Evolutionary conservation across 2,329 filamentous ascomycete genomes (phyloP).

Genomic region (Stemphylium lycopersici): DNA sequence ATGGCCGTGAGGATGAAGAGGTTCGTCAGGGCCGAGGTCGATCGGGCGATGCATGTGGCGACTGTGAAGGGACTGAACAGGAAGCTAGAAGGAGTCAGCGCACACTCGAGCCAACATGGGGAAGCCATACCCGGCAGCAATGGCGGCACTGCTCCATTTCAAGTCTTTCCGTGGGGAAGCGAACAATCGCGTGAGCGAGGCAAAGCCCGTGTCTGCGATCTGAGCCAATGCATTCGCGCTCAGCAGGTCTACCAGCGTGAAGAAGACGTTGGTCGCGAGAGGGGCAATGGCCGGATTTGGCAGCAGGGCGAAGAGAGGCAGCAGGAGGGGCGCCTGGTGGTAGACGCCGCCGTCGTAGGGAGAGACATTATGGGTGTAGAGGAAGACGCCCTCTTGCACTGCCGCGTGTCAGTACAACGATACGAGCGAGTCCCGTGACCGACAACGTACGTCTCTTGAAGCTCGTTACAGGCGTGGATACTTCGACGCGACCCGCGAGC

Average conservation of each 20-base stretch:
- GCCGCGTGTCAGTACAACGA: constrained; percentile 15
- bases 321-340: constrained; percentile 78
- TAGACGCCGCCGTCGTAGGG: constrained; percentile 93
- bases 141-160: constrained; percentile 73
- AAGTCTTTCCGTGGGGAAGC: constrained; percentile 78
- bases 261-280: constrained; percentile 79
- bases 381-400: constrained; percentile 96
- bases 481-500: constrained; percentile 88
- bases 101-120: not conserved
- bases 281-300: constrained; percentile 71
- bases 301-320: constrained; percentile 89
- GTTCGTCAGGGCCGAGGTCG: constrained; percentile 87
- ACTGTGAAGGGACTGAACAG: constrained; percentile 96
- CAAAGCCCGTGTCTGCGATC: constrained; percentile 82
- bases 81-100: constrained; percentile 63
- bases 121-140: constrained; percentile 73
- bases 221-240: constrained; percentile 78
- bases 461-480: constrained; percentile 95
- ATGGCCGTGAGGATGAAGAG: constrained; percentile 86
- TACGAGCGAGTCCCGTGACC: not conserved
- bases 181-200: constrained; percentile 74
- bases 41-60: constrained; percentile 85
- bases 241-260: constrained; percentile 78
- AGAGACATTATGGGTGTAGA: constrained; percentile 95
- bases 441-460: constrained; percentile 82